Evolutionary conservation across 2,329 filamentous ascomycete genomes (phyloP).

Genomic region (Paecilomyces formosus): DNA sequence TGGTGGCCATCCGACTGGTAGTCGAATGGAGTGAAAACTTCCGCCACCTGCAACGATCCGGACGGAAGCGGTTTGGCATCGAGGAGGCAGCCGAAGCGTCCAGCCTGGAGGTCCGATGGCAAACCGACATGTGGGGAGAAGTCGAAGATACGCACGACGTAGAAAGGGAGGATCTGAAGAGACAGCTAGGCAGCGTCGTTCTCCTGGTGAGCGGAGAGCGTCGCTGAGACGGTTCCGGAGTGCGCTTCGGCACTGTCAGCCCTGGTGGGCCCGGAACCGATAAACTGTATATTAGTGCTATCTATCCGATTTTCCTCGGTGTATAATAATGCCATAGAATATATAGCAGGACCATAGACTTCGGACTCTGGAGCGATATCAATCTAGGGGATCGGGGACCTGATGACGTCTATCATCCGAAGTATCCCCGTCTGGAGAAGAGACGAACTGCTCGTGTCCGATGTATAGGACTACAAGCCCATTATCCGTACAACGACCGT

Average conservation of each 20-base stretch:
- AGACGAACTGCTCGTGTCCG: neutral
- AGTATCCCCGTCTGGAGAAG: neutral
- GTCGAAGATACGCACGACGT: conserved; percentile 98
- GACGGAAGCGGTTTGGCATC: conserved; percentile 57
- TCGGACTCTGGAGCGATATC: too few species aligned
- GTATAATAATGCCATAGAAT: neutral
- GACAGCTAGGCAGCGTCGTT: conserved; percentile 82
- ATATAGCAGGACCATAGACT: neutral
- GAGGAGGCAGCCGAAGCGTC: conserved; percentile 73
- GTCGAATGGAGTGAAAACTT: conserved; percentile 81
- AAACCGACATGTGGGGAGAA: conserved; percentile 87
- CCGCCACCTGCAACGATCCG: conserved; percentile 40
- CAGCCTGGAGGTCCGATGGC: conserved; percentile 81
- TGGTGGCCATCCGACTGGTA: conserved; percentile 68
- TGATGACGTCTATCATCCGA: neutral
- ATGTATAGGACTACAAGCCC: neutral
- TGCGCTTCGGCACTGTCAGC: neutral
- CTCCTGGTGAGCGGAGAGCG: conserved; percentile 63
- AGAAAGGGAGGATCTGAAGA: conserved; percentile 76
- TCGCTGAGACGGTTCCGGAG: conserved; percentile 10
- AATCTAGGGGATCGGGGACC: neutral
- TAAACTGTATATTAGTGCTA: neutral
- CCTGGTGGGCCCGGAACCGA: neutral
- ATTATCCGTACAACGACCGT: conserved; percentile 12
- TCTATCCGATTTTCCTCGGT: neutral